These are phyloP conservation scores for Chloropicon primus DNA, from an alignment of 139 green algal species.

Conservation along the genomic window DNA sequence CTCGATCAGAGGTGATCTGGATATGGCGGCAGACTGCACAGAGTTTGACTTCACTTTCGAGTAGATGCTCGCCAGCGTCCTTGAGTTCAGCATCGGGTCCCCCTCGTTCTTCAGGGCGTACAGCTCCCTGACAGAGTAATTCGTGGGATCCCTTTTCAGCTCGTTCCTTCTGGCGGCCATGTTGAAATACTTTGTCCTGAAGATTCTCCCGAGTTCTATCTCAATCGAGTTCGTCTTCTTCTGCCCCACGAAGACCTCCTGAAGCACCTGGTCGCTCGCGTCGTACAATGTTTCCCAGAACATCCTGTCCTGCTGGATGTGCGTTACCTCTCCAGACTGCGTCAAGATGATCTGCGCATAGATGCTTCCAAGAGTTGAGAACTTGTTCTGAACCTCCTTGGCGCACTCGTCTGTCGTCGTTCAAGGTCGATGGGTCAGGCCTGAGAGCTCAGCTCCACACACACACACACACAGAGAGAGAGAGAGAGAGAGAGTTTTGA, in stretches of 20 bases:
- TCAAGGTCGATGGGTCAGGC: too few species aligned
- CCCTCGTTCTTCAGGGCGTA: slow-evolving; percentile 5
- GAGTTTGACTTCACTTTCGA: not conserved
- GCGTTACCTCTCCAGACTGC: not conserved
- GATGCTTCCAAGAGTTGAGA: not conserved
- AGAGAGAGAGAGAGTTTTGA: not conserved
- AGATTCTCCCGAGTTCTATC: slow-evolving; percentile 8
- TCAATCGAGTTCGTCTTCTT: not conserved
- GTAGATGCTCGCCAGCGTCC: not conserved
- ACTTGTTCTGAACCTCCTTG: not conserved
- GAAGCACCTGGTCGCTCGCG: slow-evolving; percentile 1
- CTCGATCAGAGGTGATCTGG: not conserved
- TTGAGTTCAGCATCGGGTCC: slow-evolving; percentile 1
- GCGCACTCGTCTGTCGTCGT: too few species aligned
- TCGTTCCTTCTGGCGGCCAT: not conserved
- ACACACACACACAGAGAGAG: not conserved
- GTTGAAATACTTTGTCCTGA: slow-evolving; percentile 13
- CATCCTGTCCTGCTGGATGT: slow-evolving; percentile 9
- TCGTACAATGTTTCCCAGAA: slow-evolving; percentile 16
- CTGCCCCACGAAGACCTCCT: slow-evolving; percentile 7
- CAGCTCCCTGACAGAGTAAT: slow-evolving; percentile 1
- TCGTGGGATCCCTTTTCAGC: not conserved
- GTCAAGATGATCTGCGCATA: slow-evolving; percentile 11
- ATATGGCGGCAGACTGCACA: not conserved
- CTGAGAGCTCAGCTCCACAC: not conserved